Percentiles rank a stretch among this genome's conserved stretches.
phyloP scores from a whole-genome alignment of 805 yeast genomes.

The Wickerhamiella allomyrinae region DNA sequence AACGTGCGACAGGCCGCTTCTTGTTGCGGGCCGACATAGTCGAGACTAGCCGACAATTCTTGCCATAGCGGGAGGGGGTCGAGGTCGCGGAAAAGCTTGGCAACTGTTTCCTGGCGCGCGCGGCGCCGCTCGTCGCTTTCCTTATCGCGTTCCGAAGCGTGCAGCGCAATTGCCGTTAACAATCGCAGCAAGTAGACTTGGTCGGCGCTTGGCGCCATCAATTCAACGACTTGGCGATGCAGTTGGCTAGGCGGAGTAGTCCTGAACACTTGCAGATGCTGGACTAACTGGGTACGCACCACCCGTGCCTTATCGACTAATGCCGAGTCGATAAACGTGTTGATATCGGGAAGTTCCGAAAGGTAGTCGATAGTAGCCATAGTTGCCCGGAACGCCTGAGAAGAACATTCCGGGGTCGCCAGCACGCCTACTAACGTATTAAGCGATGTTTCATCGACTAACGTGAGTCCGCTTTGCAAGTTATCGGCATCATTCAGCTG shows the following conservation, averaged over 20 bases:
- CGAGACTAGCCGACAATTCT: constrained; percentile 36
- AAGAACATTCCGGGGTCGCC: constrained; percentile 70
- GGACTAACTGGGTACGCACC: background rate
- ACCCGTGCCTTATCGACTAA: background rate
- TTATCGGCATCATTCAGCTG: too few species aligned
- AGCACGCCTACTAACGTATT: constrained; percentile 51
- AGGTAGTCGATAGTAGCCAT: constrained; percentile 68
- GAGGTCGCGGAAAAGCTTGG: background rate
- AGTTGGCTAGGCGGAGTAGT: too few species aligned
- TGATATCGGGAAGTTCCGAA: constrained; percentile 34
- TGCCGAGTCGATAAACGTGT: background rate
- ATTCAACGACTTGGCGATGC: background rate
- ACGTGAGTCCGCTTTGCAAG: too few species aligned
- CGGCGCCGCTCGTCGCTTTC: background rate
- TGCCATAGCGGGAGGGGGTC: background rate
- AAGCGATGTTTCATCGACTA: too few species aligned
- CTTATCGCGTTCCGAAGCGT: background rate
- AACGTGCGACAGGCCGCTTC: constrained; percentile 61
- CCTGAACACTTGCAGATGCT: background rate
- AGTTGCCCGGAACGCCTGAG: constrained; percentile 71
- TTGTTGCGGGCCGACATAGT: constrained; percentile 43
- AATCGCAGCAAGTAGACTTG: background rate
- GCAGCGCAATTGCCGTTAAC: background rate
- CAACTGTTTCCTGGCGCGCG: background rate
- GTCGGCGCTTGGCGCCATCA: background rate